These are phyloP conservation scores for Eimeria acervulina DNA, from an alignment of 169 alveolate species.

Conservation along the genomic window DNA sequence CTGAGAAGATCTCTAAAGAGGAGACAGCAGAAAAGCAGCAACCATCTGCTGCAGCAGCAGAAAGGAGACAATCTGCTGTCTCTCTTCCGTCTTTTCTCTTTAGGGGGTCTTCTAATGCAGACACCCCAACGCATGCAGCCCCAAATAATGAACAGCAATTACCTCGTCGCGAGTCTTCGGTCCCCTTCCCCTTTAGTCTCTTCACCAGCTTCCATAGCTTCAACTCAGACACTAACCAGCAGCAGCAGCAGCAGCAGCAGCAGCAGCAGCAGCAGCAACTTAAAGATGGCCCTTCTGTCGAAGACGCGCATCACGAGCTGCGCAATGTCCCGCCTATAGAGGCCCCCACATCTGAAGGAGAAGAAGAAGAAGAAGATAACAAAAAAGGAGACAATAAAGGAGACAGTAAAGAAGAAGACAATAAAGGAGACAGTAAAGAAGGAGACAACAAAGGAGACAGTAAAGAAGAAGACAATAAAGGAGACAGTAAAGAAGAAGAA, in stretches of 20 bases:
- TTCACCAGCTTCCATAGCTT: background rate
- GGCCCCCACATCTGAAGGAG: background rate
- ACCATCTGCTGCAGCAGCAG: background rate
- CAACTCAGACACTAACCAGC: background rate
- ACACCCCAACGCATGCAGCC: background rate
- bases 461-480: too few species aligned
- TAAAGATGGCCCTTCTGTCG: background rate
- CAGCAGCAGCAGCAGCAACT: background rate
- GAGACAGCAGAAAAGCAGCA: background rate
- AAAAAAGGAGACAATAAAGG: too few species aligned
- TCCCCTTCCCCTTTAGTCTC: background rate
- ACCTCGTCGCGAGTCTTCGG: slow-evolving; percentile 3
- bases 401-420: too few species aligned
- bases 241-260: background rate
- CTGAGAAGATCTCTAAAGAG: background rate
- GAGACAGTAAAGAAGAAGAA: too few species aligned
- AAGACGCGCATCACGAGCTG: background rate
- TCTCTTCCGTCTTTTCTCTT: slow-evolving; percentile 14
- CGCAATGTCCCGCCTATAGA: background rate
- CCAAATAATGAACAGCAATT: background rate
- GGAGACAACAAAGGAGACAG: too few species aligned
- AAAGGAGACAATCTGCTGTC: too few species aligned
- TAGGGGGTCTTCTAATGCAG: background rate
- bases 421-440: too few species aligned
- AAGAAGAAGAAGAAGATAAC: too few species aligned